Conservation (phyloP, 2,329 filamentous ascomycete genomes). For the Pseudogymnoascus sp. region DNA sequence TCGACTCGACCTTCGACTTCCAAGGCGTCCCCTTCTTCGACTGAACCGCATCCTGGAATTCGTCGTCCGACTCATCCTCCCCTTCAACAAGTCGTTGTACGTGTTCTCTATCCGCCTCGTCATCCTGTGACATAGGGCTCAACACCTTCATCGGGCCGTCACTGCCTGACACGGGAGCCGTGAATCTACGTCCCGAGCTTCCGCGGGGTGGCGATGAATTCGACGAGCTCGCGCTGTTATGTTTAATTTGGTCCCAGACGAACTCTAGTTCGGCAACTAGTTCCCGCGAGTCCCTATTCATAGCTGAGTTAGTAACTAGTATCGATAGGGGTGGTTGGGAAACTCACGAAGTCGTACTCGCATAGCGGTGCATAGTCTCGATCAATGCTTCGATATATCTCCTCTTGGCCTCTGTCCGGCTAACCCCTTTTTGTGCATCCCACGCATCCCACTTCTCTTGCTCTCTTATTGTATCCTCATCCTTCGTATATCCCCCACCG, state of each 20-base stretch:
- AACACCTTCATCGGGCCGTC: constrained; percentile 60
- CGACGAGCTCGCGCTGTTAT: constrained; percentile 62
- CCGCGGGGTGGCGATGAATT: constrained; percentile 44
- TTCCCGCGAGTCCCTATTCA: constrained; percentile 64
- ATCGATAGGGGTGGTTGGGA: neutral
- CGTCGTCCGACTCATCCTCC: constrained; percentile 38
- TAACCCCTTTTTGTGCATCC: constrained; percentile 77
- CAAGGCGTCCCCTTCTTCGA: constrained; percentile 48
- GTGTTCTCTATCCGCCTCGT: constrained; percentile 53
- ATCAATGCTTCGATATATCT: constrained; percentile 91
- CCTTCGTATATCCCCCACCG: constrained; percentile 42
- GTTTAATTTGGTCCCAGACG: constrained; percentile 97
- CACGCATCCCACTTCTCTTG: constrained; percentile 85
- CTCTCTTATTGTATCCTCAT: constrained; percentile 44
- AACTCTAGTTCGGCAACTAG: constrained; percentile 94
- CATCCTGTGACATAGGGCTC: constrained; percentile 78
- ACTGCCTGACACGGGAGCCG: constrained; percentile 40
- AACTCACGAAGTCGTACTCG: constrained; percentile 66
- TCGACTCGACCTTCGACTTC: constrained; percentile 75
- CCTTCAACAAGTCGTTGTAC: constrained; percentile 39
- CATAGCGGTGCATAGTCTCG: constrained; percentile 94
- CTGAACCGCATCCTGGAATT: constrained; percentile 32
- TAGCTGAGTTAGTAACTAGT: constrained; percentile 9
- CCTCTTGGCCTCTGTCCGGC: constrained; percentile 85
- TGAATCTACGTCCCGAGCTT: constrained; percentile 35